Evolutionary conservation across 768 basidiomycete genomes (phyloP).

Genomic region (Pisolithus tinctorius): DNA sequence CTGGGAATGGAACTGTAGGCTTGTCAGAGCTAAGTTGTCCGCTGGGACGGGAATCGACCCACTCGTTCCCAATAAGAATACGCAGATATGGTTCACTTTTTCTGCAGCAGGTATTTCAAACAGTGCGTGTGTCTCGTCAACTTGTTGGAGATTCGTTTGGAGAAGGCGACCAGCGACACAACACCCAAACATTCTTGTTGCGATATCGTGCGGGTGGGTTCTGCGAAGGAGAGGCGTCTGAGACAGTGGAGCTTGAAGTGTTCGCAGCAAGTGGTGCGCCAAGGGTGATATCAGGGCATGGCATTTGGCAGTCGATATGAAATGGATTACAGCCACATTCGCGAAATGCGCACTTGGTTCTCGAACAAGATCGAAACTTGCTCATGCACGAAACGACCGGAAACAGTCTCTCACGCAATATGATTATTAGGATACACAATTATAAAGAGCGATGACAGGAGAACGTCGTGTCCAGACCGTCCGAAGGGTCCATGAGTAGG

Average conservation of each 20-base stretch:
- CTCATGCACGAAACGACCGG: no score
- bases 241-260: neutral
- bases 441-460: neutral
- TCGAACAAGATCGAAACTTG: neutral
- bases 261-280: no score
- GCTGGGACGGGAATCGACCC: conserved; percentile 12
- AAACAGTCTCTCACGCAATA: neutral
- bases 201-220: neutral
- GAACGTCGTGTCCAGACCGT: neutral
- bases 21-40: neutral
- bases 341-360: no score
- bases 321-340: no score
- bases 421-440: neutral
- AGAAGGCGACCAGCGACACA: conserved; percentile 70
- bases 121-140: conserved; percentile 78
- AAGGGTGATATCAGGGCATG: no score
- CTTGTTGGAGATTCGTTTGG: conserved; percentile 74
- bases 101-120: conserved; percentile 69
- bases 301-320: no score
- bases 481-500: neutral
- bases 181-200: conserved; percentile 62
- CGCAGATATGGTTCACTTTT: conserved; percentile 78
- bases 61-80: conserved; percentile 80
- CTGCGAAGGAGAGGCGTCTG: neutral
- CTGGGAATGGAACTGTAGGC: conserved; percentile 64